These are phyloP conservation scores for Schwanniomyces polymorphus DNA, from an alignment of 805 yeast genomes.

Conservation along the genomic window DNA sequence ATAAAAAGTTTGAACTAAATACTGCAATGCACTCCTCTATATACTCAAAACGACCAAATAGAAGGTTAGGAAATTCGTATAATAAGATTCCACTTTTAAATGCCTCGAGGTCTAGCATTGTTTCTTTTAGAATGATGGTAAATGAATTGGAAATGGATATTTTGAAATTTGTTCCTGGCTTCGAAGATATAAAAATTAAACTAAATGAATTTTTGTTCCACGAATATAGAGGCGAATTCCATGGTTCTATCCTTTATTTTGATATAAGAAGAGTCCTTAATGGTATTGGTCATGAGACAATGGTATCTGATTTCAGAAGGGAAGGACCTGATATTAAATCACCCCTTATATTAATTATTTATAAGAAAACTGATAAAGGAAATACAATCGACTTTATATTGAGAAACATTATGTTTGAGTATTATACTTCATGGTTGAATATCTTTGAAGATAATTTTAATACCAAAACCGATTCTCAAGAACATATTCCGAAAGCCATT, in stretches of 20 bases:
- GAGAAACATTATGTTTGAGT: conserved; percentile 51
- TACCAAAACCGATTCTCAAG: not conserved
- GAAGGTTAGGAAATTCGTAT: conserved; percentile 13
- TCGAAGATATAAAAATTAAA: conserved; percentile 24
- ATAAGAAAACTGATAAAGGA: conserved; percentile 23
- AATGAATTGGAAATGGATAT: conserved; percentile 17
- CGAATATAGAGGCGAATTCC: conserved; percentile 16
- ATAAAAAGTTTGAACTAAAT: not conserved
- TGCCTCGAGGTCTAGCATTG: conserved; percentile 36
- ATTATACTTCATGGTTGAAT: conserved; percentile 60
- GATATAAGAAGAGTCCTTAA: conserved; percentile 13
- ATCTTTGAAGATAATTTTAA: conserved; percentile 17
- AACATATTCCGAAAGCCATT: conserved; percentile 3
- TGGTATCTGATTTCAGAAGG: conserved; percentile 22
- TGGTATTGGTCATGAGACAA: conserved; percentile 9
- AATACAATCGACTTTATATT: conserved; percentile 43
- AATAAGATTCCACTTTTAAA: conserved; percentile 14
- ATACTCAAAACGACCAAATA: conserved; percentile 12
- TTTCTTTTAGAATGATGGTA: conserved; percentile 33
- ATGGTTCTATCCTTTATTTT: conserved; percentile 21
- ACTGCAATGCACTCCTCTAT: conserved; percentile 7
- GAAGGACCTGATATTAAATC: conserved; percentile 4
- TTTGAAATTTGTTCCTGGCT: conserved; percentile 14
- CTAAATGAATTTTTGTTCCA: conserved; percentile 16
- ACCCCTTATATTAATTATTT: conserved; percentile 24